A percentile compares a stretch with the other conserved stretches of the same genome.
Conservation (phyloP, 768 basidiomycete species). For the Suillus placidus region DNA sequence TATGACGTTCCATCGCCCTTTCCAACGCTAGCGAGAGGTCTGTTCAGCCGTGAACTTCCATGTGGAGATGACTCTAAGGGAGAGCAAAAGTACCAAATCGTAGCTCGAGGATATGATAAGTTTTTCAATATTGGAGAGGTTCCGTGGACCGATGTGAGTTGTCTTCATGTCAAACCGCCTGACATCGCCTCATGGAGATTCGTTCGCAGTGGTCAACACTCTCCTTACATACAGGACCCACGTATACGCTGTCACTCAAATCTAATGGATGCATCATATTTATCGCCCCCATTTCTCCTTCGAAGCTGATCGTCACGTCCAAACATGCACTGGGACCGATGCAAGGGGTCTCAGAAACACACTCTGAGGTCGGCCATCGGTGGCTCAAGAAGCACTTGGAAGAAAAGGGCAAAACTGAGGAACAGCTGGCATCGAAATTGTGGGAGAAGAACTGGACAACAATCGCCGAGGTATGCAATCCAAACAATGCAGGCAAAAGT, state of each 20-base stretch:
- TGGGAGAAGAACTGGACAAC: constrained; percentile 90
- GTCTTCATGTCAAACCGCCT: background rate
- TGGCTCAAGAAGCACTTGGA: constrained; percentile 79
- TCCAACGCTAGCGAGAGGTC: constrained; percentile 90
- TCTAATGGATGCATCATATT: constrained; percentile 1
- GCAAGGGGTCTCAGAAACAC: constrained; percentile 49
- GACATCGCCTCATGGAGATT: background rate
- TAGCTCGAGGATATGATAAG: constrained; percentile 95
- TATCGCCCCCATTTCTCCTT: constrained; percentile 32
- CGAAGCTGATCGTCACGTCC: constrained; percentile 81
- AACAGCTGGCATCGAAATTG: constrained; percentile 69
- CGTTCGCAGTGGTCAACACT: background rate
- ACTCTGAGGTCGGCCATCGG: constrained; percentile 80
- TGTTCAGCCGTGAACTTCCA: constrained; percentile 69
- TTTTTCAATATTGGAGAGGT: constrained; percentile 99
- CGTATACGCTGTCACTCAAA: background rate
- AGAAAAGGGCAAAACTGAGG: constrained; percentile 65
- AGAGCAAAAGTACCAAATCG: constrained; percentile 58
- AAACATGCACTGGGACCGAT: constrained; percentile 86
- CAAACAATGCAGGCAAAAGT: background rate
- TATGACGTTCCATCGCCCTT: constrained; percentile 64
- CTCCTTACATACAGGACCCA: background rate
- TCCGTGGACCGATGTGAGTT: constrained; percentile 77
- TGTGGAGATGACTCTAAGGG: constrained; percentile 30
- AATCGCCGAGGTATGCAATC: constrained; percentile 75